Evolutionary conservation across 495 filamentous ascomycete species (phyloP), one percentile per base, ranked within the genome.

Genomic region (Tuber aestivum): DNA sequence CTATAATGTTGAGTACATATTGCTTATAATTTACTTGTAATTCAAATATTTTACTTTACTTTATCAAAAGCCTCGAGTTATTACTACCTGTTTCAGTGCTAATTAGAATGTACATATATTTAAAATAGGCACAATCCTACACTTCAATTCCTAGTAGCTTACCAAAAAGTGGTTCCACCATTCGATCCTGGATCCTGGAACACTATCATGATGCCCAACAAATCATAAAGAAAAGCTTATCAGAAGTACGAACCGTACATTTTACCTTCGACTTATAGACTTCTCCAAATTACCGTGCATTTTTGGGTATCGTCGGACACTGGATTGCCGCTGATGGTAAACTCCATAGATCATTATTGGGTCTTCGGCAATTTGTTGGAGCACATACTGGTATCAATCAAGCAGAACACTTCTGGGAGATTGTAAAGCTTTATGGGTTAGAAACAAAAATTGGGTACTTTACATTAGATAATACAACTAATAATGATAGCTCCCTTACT

Each of bases 381-480:
- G 6, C 16, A 2, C 77, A 80, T 72, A 65, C 23, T 50, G 77
- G 73, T 20, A 56, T 69, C 10, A 79, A 77, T 56, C n/a, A 72
- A 38, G 73, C 76, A 5, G 41, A 68, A n/a, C 14, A 70, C n/a
- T n/a, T 82, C n/a, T 69, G 71, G 48, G 69, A 45, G 9, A 61
- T 74, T 14, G 14, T 81, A 2, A 27, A 76, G 8, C 5, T 75
- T 6, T 78, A 73, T 23, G 72, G 75, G 32, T 75, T 81, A 32
- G 23, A 50, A 6, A 35, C 56, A 0, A 69, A 41, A 41, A 70
- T 81, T 56, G 73, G 69, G 3, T 79, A 76, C 21, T 76, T 78
- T 65, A 73, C 45, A 0, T 50, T 72, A 16, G 80, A 82, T 71
- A 82, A 82, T 50, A 48, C 75, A 2, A 21, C 45, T 23, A 48